A percentile compares a stretch with the other conserved stretches of the same genome.
These are phyloP conservation scores for Fragaria iinumae DNA, from an alignment of 306 rosid species.

Conservation along the genomic window DNA sequence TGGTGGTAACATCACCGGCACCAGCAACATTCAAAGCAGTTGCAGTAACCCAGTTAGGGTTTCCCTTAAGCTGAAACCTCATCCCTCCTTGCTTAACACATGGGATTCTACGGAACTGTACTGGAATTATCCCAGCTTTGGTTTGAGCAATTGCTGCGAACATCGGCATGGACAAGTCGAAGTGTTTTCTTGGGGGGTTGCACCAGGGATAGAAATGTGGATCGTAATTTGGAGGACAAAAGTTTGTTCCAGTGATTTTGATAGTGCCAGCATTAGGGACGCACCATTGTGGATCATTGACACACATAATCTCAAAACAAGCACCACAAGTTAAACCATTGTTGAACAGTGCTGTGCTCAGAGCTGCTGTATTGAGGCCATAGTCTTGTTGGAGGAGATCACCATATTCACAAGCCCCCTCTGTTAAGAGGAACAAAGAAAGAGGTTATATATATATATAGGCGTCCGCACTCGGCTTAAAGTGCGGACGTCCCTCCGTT, in stretches of 20 bases:
- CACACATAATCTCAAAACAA: slow-evolving; percentile 53
- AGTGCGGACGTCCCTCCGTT: too few relatives aligned
- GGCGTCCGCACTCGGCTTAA: too few relatives aligned
- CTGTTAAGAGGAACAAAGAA: slow-evolving; percentile 15
- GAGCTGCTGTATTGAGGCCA: slow-evolving; percentile 53
- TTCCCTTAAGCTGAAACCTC: slow-evolving; percentile 51
- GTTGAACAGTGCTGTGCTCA: slow-evolving; percentile 60
- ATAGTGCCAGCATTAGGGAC: slow-evolving; percentile 27
- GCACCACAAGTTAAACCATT: slow-evolving; percentile 57
- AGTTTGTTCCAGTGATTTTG: slow-evolving; percentile 53
- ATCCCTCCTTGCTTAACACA: slow-evolving; percentile 45
- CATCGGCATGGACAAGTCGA: slow-evolving; percentile 58
- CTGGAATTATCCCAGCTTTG: slow-evolving; percentile 57
- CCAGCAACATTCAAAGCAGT: slow-evolving; percentile 54
- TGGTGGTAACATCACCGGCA: slow-evolving; percentile 42
- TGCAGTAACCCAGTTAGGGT: slow-evolving; percentile 38
- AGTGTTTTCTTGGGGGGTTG: slow-evolving; percentile 63
- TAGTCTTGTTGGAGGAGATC: slow-evolving; percentile 61
- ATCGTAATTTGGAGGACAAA: slow-evolving; percentile 55
- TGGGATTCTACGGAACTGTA: slow-evolving; percentile 31
- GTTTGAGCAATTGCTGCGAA: slow-evolving; percentile 37
- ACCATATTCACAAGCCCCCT: slow-evolving; percentile 79
- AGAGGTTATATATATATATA: too few relatives aligned
- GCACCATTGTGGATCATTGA: slow-evolving; percentile 48
- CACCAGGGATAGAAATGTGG: slow-evolving; percentile 45